A percentile compares a stretch with the other conserved stretches of the same genome.
Evolutionary conservation across 208 protist genomes (phyloP).

Genomic region (Crithidia acanthocephali): DNA sequence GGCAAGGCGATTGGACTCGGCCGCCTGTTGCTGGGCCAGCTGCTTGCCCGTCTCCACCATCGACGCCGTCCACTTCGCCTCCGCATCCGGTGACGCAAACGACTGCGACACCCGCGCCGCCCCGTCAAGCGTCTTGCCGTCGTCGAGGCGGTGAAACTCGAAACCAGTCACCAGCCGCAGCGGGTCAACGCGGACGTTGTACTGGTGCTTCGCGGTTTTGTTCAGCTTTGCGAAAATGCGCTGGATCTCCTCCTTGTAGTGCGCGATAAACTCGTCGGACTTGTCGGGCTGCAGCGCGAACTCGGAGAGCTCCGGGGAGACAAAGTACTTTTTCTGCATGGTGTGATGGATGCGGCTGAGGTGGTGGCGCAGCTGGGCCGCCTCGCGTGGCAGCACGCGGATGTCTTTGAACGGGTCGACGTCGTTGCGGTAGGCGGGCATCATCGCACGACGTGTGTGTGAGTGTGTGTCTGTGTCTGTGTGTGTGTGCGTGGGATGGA

Average conservation of each 20-base stretch:
- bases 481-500: too few relatives aligned
- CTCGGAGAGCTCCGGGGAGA: conserved; percentile 59
- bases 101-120: conserved; percentile 4
- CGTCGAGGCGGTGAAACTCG: conserved; percentile 33
- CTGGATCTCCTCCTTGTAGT: conserved; percentile 69
- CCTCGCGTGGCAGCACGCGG: conserved; percentile 58
- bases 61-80: conserved; percentile 27
- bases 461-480: too few relatives aligned
- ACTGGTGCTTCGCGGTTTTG: conserved; percentile 43
- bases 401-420: conserved; percentile 80
- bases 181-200: conserved; percentile 74
- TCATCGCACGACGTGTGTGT: neutral
- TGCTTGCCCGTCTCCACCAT: conserved; percentile 31
- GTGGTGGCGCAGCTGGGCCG: conserved; percentile 63
- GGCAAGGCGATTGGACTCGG: conserved; percentile 11
- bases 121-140: neutral
- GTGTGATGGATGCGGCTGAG: conserved; percentile 72
- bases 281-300: conserved; percentile 69
- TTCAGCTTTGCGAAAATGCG: conserved; percentile 69
- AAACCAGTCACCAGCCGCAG: conserved; percentile 51
- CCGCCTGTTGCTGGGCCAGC: conserved; percentile 35
- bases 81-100: conserved; percentile 2
- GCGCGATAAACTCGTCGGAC: conserved; percentile 65
- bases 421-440: conserved; percentile 36
- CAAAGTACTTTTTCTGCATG: conserved; percentile 72